phyloP scores from a whole-genome alignment of 371 early-diverging fungal species.

The Ordospora colligata region DNA sequence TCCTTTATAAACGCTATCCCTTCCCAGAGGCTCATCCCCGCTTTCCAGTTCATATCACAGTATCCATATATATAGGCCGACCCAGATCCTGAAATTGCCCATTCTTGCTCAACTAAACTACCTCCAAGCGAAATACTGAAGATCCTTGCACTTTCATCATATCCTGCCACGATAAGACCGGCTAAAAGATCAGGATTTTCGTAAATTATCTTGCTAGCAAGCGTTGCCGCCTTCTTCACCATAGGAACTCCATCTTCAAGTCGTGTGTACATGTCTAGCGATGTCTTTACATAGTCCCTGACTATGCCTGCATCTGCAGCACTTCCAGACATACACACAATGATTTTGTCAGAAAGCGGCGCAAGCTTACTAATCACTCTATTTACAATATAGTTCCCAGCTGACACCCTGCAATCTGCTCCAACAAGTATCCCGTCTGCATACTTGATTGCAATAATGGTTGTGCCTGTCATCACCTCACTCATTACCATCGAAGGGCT shows the following conservation, averaged over 20 bases:
- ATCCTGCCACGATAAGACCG: slow-evolving; percentile 96
- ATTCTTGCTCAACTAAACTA: slow-evolving; percentile 76
- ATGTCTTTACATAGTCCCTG: slow-evolving; percentile 81
- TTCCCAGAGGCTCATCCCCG: slow-evolving; percentile 77
- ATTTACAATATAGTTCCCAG: slow-evolving; percentile 79
- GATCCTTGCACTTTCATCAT: slow-evolving; percentile 74
- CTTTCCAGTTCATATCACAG: slow-evolving; percentile 76
- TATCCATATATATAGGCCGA: slow-evolving; percentile 93
- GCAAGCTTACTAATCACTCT: slow-evolving; percentile 94
- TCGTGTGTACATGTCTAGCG: slow-evolving; percentile 64
- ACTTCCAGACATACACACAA: slow-evolving; percentile 89
- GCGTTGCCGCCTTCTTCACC: slow-evolving; percentile 75
- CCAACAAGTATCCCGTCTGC: slow-evolving; percentile 89
- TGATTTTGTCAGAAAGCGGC: slow-evolving; percentile 80
- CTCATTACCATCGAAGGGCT: slow-evolving; percentile 10
- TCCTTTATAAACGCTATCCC: slow-evolving; percentile 82
- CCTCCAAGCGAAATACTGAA: slow-evolving; percentile 88
- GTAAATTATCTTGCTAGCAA: slow-evolving; percentile 86
- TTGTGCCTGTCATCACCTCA: slow-evolving; percentile 65
- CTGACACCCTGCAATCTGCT: slow-evolving; percentile 91
- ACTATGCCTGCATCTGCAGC: slow-evolving; percentile 98
- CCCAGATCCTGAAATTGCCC: slow-evolving; percentile 89
- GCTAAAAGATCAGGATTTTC: slow-evolving; percentile 75
- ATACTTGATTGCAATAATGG: slow-evolving; percentile 93
- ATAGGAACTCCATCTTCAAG: slow-evolving; percentile 71